Evolutionary conservation across 164 flowering plant genomes (phyloP).

Genomic region (Warburgia ugandensis): DNA sequence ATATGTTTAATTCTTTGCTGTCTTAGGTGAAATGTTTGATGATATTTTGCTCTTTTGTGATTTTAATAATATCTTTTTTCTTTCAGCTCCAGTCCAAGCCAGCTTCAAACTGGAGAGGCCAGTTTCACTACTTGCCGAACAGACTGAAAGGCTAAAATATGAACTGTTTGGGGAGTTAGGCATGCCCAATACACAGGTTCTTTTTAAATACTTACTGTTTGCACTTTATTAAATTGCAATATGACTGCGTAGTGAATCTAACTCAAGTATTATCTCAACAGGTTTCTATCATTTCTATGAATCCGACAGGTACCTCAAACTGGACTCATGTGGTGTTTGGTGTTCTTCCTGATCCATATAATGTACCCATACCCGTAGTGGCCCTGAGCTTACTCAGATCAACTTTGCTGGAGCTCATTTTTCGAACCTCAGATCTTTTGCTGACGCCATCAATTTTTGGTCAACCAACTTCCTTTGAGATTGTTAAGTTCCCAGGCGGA

Average conservation of each 20-base stretch:
- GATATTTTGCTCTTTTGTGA: background rate
- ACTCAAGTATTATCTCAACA: slow-evolving; percentile 16
- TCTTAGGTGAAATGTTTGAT: background rate
- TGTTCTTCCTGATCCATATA: slow-evolving; percentile 52
- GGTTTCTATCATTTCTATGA: slow-evolving; percentile 68
- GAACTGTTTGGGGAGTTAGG: slow-evolving; percentile 57
- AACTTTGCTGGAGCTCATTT: slow-evolving; percentile 51
- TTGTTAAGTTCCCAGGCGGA: slow-evolving; percentile 67
- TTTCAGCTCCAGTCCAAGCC: slow-evolving; percentile 59
- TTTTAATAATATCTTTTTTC: background rate
- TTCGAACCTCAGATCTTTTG: slow-evolving; percentile 45
- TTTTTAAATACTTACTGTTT: slow-evolving; percentile 1
- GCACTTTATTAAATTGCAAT: slow-evolving; percentile 2
- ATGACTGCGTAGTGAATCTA: background rate
- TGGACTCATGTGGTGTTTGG: slow-evolving; percentile 65
- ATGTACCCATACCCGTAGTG: slow-evolving; percentile 35
- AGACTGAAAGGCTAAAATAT: slow-evolving; percentile 41
- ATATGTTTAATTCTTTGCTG: background rate
- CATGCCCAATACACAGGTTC: slow-evolving; percentile 51
- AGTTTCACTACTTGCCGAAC: slow-evolving; percentile 40
- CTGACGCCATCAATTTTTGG: slow-evolving; percentile 53
- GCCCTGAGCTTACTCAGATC: slow-evolving; percentile 52
- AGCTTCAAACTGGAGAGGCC: slow-evolving; percentile 53
- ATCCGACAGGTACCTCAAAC: slow-evolving; percentile 32
- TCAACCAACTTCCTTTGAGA: slow-evolving; percentile 51